These are phyloP conservation scores for Pseudotulostoma volvatum DNA, from an alignment of 495 filamentous ascomycete genomes.

Conservation along the genomic window DNA sequence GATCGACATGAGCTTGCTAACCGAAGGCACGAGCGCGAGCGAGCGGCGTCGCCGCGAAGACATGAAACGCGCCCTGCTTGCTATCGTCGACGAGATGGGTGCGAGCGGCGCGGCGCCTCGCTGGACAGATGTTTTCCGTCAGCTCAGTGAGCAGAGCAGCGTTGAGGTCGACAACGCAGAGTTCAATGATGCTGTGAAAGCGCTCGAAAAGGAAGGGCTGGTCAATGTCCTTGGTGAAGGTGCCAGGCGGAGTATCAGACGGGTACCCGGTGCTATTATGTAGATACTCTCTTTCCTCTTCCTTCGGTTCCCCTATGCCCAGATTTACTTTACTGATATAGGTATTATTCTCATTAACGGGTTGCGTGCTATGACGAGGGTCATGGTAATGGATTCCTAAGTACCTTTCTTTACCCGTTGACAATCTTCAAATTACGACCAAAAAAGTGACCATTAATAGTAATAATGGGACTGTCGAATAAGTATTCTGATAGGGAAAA, in stretches of 20 bases:
- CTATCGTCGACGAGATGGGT: constrained; percentile 61
- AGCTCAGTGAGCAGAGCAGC: constrained; percentile 58
- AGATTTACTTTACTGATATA: too few species aligned
- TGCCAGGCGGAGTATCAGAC: constrained; percentile 61
- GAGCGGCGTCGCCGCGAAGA: constrained; percentile 70
- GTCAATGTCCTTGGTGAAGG: constrained; percentile 77
- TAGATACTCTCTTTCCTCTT: too few species aligned
- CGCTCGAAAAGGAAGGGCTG: constrained; percentile 69
- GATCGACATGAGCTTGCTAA: constrained; percentile 92
- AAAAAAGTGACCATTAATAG: too few species aligned
- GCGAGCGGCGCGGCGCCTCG: constrained; percentile 48
- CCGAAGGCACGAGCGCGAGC: constrained; percentile 72
- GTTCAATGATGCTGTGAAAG: constrained; percentile 63
- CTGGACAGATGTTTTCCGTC: constrained; percentile 57
- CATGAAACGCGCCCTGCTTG: constrained; percentile 62
- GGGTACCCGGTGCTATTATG: constrained; percentile 44
- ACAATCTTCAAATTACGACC: too few species aligned
- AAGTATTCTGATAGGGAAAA: too few species aligned
- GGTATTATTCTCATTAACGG: too few species aligned
- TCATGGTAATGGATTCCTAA: too few species aligned
- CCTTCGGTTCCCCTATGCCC: too few species aligned
- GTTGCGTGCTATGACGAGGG: too few species aligned
- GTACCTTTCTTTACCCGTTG: too few species aligned
- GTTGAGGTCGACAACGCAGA: constrained; percentile 57
- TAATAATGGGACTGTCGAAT: too few species aligned